These are phyloP conservation scores for Ichthyophthirius multifiliis DNA, from an alignment of 169 alveolate species.

Conservation along the genomic window DNA sequence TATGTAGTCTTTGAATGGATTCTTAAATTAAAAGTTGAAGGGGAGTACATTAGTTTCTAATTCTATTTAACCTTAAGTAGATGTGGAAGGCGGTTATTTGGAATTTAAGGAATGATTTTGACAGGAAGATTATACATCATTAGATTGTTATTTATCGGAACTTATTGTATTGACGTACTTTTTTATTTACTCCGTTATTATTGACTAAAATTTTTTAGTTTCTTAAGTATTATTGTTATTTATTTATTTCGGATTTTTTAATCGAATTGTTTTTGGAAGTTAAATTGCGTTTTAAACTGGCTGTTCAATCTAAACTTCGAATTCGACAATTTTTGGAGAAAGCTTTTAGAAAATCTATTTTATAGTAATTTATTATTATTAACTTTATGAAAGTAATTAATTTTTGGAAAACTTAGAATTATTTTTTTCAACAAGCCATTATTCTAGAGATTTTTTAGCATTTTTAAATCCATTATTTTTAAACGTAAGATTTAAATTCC, in stretches of 20 bases:
- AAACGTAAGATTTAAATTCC: neutral
- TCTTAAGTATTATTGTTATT: neutral
- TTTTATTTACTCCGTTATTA: neutral
- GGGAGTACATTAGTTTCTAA: neutral
- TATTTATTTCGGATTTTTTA: neutral
- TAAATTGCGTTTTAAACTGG: neutral
- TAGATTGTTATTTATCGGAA: neutral
- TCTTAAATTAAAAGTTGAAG: conserved; percentile 16
- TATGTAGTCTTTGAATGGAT: conserved; percentile 55
- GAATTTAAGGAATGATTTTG: neutral
- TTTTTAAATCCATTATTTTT: neutral
- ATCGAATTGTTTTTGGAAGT: neutral
- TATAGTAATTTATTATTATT: neutral
- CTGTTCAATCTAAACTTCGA: neutral
- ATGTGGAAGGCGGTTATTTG: neutral
- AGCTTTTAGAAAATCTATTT: neutral
- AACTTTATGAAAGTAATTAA: too few relatives aligned
- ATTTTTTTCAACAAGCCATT: conserved; percentile 1
- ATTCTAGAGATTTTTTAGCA: neutral
- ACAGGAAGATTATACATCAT: neutral
- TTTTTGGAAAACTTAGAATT: too few relatives aligned
- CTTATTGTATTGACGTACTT: neutral
- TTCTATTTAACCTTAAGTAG: neutral
- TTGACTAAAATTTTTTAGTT: neutral
- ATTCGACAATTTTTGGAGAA: neutral